Evolutionary conservation across 2,329 filamentous ascomycete species (phyloP).

Genomic region (Byssochlamys sp.): DNA sequence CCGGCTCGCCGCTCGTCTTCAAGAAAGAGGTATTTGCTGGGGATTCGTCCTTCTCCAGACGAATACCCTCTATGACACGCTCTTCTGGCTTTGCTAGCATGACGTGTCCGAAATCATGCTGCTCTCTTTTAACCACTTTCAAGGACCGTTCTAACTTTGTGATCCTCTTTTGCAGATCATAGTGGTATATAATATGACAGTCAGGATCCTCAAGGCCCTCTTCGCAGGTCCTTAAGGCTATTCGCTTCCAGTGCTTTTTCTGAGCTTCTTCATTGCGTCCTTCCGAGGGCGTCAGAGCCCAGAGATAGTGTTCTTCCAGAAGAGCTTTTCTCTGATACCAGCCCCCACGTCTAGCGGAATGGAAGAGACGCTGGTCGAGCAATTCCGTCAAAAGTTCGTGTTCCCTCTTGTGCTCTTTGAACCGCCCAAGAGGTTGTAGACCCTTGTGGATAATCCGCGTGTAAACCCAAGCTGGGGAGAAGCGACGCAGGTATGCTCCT

Average conservation of each 20-base stretch:
- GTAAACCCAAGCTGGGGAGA: conserved; percentile 86
- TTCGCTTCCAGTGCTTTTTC: conserved; percentile 73
- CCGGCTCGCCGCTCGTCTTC: conserved; percentile 8
- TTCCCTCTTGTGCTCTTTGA: conserved; percentile 71
- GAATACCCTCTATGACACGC: conserved; percentile 65
- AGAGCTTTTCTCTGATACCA: conserved; percentile 96
- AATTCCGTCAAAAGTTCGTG: conserved; percentile 65
- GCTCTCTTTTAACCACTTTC: conserved; percentile 70
- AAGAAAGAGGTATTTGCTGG: conserved; percentile 11
- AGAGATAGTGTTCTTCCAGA: conserved; percentile 92
- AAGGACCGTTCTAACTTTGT: conserved; percentile 78
- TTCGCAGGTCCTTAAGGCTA: conserved; percentile 73
- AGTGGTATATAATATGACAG: conserved; percentile 86
- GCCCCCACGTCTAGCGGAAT: conserved; percentile 69
- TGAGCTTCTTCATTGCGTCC: conserved; percentile 48
- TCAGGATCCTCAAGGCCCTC: conserved; percentile 74
- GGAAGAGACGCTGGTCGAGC: conserved; percentile 71
- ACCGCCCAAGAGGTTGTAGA: conserved; percentile 64
- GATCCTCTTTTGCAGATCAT: conserved; percentile 89
- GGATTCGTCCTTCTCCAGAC: conserved; percentile 55
- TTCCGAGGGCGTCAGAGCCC: conserved; percentile 44
- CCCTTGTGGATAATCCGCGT: conserved; percentile 88
- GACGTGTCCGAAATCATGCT: conserved; percentile 88
- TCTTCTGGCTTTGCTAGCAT: conserved; percentile 65
- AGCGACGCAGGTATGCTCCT: conserved; percentile 76